These are phyloP conservation scores for Neurospora crassa DNA, from an alignment of 2,329 filamentous ascomycete species.

Conservation along the genomic window DNA sequence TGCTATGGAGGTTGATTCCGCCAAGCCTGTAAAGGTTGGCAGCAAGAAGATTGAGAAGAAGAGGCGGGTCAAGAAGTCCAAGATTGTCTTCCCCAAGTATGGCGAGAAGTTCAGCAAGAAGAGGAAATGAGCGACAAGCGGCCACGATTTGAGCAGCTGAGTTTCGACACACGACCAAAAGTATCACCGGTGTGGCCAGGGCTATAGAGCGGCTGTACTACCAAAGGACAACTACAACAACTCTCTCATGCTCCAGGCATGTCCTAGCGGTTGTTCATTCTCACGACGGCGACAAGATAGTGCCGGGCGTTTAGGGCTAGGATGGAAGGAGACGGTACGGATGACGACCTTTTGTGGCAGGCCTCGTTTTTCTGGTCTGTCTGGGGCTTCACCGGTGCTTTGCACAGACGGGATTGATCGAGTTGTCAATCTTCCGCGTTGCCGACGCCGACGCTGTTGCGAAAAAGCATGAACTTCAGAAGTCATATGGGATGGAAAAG, in stretches of 20 bases:
- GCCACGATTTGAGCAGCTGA: neutral
- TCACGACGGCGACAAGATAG: neutral
- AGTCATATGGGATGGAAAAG: neutral
- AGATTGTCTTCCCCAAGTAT: slow-evolving; percentile 49
- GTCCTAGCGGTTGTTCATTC: neutral
- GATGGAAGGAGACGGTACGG: neutral
- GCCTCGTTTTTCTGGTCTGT: neutral
- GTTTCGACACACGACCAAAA: neutral
- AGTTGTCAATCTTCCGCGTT: neutral
- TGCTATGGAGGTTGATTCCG: slow-evolving; percentile 49
- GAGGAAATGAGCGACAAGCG: slow-evolving; percentile 15
- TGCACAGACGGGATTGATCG: neutral
- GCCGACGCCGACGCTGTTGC: neutral
- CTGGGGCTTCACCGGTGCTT: neutral
- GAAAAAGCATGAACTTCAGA: neutral
- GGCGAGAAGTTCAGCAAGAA: slow-evolving; percentile 26
- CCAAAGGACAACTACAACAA: neutral
- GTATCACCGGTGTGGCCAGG: neutral
- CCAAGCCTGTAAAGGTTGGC: slow-evolving; percentile 28
- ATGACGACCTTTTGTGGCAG: neutral
- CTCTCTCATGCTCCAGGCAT: neutral
- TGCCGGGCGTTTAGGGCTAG: neutral
- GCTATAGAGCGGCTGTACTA: neutral
- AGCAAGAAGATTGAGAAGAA: slow-evolving; percentile 53
- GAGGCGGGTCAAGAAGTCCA: slow-evolving; percentile 43